Evolutionary conservation across 2,329 filamentous ascomycete species (phyloP).

Genomic region (Camillea tinctor): DNA sequence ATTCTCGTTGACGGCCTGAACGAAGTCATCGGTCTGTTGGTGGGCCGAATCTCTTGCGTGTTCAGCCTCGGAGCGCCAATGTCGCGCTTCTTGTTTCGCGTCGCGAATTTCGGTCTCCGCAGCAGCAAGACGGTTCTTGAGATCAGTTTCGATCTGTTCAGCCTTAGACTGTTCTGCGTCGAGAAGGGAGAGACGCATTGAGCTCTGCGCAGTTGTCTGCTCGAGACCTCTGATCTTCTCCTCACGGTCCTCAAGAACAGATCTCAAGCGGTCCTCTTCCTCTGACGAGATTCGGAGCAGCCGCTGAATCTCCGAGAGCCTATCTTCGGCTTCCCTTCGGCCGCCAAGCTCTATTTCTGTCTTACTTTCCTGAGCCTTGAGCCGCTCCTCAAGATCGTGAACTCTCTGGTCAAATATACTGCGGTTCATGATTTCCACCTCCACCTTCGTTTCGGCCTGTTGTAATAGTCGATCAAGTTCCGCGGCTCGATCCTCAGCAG

Average conservation of each 20-base stretch:
- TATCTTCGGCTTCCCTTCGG: constrained; percentile 69
- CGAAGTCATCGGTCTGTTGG: constrained; percentile 49
- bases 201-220: constrained; percentile 51
- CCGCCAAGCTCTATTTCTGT: constrained; percentile 62
- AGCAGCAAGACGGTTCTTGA: constrained; percentile 53
- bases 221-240: constrained; percentile 61
- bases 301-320: constrained; percentile 69
- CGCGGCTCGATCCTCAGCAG: constrained; percentile 52
- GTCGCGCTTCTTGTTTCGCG: constrained; percentile 55
- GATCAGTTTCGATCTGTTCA: constrained; percentile 53
- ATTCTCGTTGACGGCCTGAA: constrained; percentile 56
- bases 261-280: constrained; percentile 66
- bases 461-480: constrained; percentile 56
- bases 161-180: constrained; percentile 63
- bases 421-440: constrained; percentile 61
- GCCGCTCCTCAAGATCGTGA: constrained; percentile 66
- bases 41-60: constrained; percentile 52
- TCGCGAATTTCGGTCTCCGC: constrained; percentile 56
- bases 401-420: constrained; percentile 61
- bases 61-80: constrained; percentile 63
- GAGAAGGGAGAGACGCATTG: constrained; percentile 64
- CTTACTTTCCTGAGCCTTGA: constrained; percentile 61
- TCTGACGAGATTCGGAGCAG: constrained; percentile 68
- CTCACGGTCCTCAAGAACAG: constrained; percentile 68
- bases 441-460: constrained; percentile 56